Evolutionary conservation across 1,284 basidiomycete species (phyloP), one percentile per base, ranked within the genome.

Genomic region (Ganoderma multipileum): DNA sequence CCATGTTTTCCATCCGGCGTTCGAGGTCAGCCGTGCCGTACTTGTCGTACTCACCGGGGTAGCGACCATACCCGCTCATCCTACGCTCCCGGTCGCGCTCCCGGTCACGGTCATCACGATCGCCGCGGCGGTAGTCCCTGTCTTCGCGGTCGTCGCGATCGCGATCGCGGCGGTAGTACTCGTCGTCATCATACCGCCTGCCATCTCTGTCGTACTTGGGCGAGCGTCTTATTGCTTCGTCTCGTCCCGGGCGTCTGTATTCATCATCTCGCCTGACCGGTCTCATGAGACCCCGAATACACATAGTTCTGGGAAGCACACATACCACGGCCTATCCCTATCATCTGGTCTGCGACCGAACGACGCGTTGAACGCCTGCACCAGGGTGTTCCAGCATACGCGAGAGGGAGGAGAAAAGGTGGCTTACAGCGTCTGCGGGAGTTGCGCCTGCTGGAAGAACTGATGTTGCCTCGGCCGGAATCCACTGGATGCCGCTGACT

Each of bases 401-500:
- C 23, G 23, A 16, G n/a, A 60, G 23, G 7, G 38, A 16, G n/a
- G 28, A 60, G 55, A 18, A 23, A 39, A 18, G 36, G 14, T 16
- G 58, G 77, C 84, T 76, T 67, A 90, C 90, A 64, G 82, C 76
- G 73, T 80, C 84, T 11, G 90, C 90, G 12, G 88, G 89, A 60
- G 83, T 84, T 41, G 88, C 89, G 8, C 87, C 89, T 26, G 78
- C 60, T 50, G 91, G 91, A 42, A 89, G 72, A 52, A 88, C 83
- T 60, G 85, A 82, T 0, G 89, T 90, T 3, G 89, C 84, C 73
- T 92, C 91, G 16, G 85, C 86, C 28, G 91, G 90, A 28, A 92
- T 83, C 92, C 91, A 93, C 76, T 93, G 91, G 67, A 92, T 91
- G 30, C 91, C 91, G 67, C 78, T 85, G 42, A 93, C 86, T 41